Conservation (phyloP, 2,329 filamentous ascomycete genomes). For the Orbilia brochopaga region DNA sequence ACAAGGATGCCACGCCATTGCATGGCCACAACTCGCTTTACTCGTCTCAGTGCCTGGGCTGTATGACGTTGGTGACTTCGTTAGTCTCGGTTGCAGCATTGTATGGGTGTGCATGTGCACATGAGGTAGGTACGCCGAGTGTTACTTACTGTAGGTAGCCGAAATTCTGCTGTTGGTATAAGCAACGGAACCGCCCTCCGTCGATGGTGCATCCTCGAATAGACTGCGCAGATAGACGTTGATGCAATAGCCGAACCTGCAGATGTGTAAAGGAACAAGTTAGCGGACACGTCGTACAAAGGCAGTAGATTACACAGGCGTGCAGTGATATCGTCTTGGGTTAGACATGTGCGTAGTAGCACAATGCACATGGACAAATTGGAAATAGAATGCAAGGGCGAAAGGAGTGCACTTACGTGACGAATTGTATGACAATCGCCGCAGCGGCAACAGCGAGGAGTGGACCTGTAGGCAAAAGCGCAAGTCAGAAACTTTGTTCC, state of each 20-base stretch:
- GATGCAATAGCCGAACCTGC: conserved; percentile 76
- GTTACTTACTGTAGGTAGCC: conserved; percentile 57
- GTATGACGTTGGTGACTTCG: conserved; percentile 67
- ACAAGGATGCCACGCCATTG: conserved; percentile 95
- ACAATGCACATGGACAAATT: conserved; percentile 20
- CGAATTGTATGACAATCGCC: conserved; percentile 79
- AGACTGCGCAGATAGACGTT: conserved; percentile 77
- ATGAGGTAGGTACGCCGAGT: conserved; percentile 10
- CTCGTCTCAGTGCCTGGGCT: conserved; percentile 82
- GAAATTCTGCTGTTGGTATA: conserved; percentile 72
- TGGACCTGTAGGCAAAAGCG: conserved; percentile 60
- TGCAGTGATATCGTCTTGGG: neutral
- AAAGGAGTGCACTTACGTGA: conserved; percentile 68
- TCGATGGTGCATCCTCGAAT: conserved; percentile 60
- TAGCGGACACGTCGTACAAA: conserved; percentile 11
- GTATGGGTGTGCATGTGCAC: neutral
- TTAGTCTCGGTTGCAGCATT: conserved; percentile 14
- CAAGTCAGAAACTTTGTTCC: conserved; percentile 16
- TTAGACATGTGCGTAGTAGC: conserved; percentile 5
- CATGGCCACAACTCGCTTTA: conserved; percentile 83
- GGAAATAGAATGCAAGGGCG: conserved; percentile 22
- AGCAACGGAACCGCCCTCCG: conserved; percentile 74
- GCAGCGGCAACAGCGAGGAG: conserved; percentile 77
- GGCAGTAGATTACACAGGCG: conserved; percentile 4
- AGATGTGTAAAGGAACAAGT: conserved; percentile 19